phyloP scores from a whole-genome alignment of 768 basidiomycete genomes.

The Leucocoprinus sp. region DNA sequence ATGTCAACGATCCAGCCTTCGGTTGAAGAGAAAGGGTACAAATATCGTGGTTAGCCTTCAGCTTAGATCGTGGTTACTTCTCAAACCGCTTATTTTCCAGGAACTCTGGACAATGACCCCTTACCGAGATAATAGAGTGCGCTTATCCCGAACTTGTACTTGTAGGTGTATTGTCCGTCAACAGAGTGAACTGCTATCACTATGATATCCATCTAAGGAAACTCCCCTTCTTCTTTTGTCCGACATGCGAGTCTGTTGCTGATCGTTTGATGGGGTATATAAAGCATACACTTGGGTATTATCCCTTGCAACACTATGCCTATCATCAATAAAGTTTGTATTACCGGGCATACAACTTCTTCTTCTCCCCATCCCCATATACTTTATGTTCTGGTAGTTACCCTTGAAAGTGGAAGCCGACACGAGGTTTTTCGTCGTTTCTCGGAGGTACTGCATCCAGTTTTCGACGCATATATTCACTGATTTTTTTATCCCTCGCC shows the following conservation, averaged over 20 bases:
- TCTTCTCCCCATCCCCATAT: conserved; percentile 39
- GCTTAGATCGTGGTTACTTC: too few species aligned
- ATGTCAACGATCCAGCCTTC: not conserved
- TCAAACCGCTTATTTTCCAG: too few species aligned
- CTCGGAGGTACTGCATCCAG: conserved; percentile 32
- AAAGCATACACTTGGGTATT: not conserved
- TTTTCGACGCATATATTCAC: not conserved
- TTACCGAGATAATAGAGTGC: too few species aligned
- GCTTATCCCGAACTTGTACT: too few species aligned
- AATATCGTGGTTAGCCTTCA: not conserved
- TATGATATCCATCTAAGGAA: too few species aligned
- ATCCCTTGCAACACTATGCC: conserved; percentile 1
- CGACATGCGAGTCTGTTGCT: not conserved
- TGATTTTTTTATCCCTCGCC: too few species aligned
- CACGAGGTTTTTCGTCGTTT: conserved; percentile 28
- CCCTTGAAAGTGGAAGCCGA: conserved; percentile 23
- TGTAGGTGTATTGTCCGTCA: not conserved
- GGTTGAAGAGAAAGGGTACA: not conserved
- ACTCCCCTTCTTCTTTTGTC: not conserved
- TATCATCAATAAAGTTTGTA: conserved; percentile 14
- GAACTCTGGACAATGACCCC: too few species aligned
- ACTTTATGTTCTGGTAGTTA: conserved; percentile 34
- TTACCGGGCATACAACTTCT: conserved; percentile 37
- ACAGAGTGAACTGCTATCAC: too few species aligned
- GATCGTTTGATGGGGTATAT: not conserved